phyloP scores from a whole-genome alignment of 148 eudicot species.

The Dianthus caryophyllus region DNA sequence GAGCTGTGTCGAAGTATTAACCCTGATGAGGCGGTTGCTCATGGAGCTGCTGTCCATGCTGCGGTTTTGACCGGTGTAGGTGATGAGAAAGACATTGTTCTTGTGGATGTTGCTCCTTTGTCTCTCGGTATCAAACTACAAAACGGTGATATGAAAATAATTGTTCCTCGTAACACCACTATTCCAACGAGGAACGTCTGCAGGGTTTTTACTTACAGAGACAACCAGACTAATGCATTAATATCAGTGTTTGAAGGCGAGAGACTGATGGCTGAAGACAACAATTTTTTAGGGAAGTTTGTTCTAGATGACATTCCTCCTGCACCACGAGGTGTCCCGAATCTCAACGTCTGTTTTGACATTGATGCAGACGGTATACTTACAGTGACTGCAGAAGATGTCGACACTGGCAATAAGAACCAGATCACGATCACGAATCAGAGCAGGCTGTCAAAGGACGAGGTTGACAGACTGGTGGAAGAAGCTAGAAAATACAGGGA shows the following conservation, averaged over 20 bases:
- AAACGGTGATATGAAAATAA: background rate
- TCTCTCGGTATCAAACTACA: background rate
- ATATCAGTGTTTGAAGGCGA: constrained; percentile 23
- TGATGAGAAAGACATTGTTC: constrained; percentile 15
- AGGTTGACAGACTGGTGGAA: constrained; percentile 20
- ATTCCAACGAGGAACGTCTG: constrained; percentile 10
- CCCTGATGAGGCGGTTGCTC: too few species aligned
- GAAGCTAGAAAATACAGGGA: constrained; percentile 26
- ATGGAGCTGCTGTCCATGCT: constrained; percentile 18
- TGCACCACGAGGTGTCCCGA: background rate
- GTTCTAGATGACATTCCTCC: constrained; percentile 4
- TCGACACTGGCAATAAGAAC: constrained; percentile 21
- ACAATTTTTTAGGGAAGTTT: constrained; percentile 17
- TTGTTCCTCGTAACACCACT: constrained; percentile 21
- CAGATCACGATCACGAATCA: constrained; percentile 25
- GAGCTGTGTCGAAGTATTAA: background rate
- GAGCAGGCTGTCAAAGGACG: constrained; percentile 13
- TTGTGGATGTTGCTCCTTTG: constrained; percentile 24
- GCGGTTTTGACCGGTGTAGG: constrained; percentile 16
- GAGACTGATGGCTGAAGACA: constrained; percentile 8
- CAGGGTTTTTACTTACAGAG: background rate
- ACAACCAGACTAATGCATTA: background rate
- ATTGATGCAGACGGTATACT: constrained; percentile 26
- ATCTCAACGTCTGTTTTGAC: constrained; percentile 13
- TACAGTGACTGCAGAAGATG: constrained; percentile 16